These are phyloP conservation scores for Drechslera avenae DNA, from an alignment of 2,329 filamentous ascomycete species.

Conservation along the genomic window DNA sequence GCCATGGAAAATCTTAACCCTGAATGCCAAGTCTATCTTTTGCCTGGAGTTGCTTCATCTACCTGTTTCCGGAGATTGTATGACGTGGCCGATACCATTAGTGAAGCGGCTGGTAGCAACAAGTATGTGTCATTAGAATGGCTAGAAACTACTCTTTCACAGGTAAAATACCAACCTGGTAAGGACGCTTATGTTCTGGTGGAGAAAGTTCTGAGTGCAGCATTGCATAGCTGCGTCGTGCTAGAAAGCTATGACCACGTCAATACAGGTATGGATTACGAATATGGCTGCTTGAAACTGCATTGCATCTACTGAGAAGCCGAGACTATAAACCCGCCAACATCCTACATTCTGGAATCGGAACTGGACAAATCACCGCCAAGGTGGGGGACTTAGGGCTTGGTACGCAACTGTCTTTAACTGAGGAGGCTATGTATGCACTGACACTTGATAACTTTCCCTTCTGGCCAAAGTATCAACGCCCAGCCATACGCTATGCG, in stretches of 20 bases:
- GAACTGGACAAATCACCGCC: constrained; percentile 7
- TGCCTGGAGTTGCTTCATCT: constrained; percentile 16
- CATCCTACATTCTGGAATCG: constrained; percentile 20
- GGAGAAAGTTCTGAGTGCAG: constrained; percentile 11
- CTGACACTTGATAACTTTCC: constrained; percentile 20
- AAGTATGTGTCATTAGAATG: constrained; percentile 18
- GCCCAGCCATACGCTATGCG: constrained; percentile 22
- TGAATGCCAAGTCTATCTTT: constrained; percentile 13
- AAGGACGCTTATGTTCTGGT: constrained; percentile 10
- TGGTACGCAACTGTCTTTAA: constrained; percentile 10
- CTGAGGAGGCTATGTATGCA: constrained; percentile 3
- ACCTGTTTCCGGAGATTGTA: constrained; percentile 20
- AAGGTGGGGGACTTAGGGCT: constrained; percentile 24
- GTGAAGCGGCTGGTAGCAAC: background rate
- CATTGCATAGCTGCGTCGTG: constrained; percentile 13
- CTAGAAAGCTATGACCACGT: constrained; percentile 11
- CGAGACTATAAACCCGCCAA: constrained; percentile 22
- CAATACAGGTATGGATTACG: constrained; percentile 16
- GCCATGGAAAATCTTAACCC: constrained; percentile 13
- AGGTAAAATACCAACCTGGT: constrained; percentile 13
- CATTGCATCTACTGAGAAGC: constrained; percentile 11
- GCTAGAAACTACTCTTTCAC: constrained; percentile 22
- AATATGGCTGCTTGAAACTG: background rate
- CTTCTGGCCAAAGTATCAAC: constrained; percentile 8
- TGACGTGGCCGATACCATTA: constrained; percentile 14